Conservation (phyloP, 2,329 filamentous ascomycete species). For the Esteya vermicola region DNA sequence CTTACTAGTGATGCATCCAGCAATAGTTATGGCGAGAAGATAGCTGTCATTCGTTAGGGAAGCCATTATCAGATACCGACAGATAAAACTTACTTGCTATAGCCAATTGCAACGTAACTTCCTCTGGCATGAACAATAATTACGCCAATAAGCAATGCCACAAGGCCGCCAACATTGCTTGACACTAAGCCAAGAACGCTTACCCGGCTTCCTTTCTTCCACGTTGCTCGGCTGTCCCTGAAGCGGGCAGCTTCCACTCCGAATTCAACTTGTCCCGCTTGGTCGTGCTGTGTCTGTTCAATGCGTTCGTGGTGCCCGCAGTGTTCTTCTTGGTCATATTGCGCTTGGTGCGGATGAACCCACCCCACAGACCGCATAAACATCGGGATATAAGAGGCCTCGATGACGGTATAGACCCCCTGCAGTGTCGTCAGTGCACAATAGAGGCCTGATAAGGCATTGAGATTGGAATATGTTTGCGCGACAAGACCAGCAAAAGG, state of each 20-base stretch:
- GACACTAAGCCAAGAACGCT: slow-evolving; percentile 3
- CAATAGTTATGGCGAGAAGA: slow-evolving; percentile 2
- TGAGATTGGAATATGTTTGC: not conserved
- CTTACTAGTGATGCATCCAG: slow-evolving; percentile 3
- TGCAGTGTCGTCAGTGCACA: slow-evolving; percentile 2
- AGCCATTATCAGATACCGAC: no score
- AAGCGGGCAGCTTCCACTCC: no score
- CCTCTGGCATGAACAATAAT: slow-evolving; percentile 1
- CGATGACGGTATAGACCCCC: slow-evolving; percentile 4
- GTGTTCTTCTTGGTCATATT: no score
- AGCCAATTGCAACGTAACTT: slow-evolving; percentile 1
- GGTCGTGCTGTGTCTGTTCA: no score
- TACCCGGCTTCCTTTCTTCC: slow-evolving; percentile 2
- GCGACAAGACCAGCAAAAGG: slow-evolving; percentile 1
- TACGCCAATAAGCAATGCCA: slow-evolving; percentile 4
- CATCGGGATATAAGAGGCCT: slow-evolving; percentile 4
- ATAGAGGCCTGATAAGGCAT: slow-evolving; percentile 1
- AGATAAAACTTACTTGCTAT: no score
- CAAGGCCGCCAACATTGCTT: slow-evolving; percentile 2
- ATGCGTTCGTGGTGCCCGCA: no score
- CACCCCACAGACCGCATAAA: slow-evolving; percentile 3
- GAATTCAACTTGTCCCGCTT: no score
- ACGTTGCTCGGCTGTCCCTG: not conserved
- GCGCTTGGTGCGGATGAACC: not conserved
- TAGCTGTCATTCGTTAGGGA: no score